Conservation (phyloP, 106 monocot genomes). For the Alisma plantagoaquatica region DNA sequence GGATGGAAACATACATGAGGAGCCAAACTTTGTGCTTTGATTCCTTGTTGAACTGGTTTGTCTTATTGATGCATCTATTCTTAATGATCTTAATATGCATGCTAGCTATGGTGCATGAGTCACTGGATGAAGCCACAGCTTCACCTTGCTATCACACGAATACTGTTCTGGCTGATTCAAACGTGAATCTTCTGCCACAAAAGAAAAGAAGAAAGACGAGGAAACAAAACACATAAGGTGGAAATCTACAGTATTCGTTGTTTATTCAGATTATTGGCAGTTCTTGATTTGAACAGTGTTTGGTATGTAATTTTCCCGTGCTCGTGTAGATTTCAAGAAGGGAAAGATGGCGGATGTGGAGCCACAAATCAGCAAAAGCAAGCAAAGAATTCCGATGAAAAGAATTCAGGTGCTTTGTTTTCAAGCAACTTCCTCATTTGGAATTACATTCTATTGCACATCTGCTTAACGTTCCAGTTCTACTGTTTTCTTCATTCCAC, state of each 20-base stretch:
- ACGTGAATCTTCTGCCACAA: constrained; percentile 42
- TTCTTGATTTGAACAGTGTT: not conserved
- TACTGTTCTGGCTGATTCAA: too few species aligned
- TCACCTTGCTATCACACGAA: too few species aligned
- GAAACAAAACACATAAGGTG: not conserved
- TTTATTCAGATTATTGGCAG: not conserved
- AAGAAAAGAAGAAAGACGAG: constrained; percentile 42
- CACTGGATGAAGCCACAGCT: too few species aligned
- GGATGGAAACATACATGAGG: too few species aligned
- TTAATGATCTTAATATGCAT: too few species aligned
- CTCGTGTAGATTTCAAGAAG: constrained; percentile 7
- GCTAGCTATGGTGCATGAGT: too few species aligned
- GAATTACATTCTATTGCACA: not conserved
- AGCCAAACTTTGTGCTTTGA: too few species aligned
- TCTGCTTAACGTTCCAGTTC: not conserved
- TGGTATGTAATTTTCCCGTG: not conserved
- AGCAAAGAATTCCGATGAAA: constrained; percentile 60
- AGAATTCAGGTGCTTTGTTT: constrained; percentile 46
- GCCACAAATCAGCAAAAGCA: constrained; percentile 56
- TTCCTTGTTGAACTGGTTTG: too few species aligned
- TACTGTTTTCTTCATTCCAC: not conserved
- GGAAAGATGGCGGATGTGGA: constrained; percentile 18
- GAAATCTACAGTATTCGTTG: not conserved
- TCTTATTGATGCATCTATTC: too few species aligned
- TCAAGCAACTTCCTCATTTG: not conserved